Conservation (phyloP, 2,329 filamentous ascomycete genomes). For the Alternaria infectoria region DNA sequence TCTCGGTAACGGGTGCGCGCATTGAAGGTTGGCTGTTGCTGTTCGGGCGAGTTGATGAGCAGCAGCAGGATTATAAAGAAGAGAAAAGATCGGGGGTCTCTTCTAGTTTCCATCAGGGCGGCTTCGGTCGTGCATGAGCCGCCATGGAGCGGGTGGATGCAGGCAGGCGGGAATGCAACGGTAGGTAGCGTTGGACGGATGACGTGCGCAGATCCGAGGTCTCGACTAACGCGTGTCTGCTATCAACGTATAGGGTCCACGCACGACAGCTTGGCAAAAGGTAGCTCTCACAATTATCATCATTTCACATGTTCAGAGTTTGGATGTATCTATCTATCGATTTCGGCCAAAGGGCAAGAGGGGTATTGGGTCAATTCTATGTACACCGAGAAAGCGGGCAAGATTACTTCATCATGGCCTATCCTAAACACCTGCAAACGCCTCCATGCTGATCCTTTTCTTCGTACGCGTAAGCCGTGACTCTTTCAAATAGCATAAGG, state of each 20-base stretch:
- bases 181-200: neutral
- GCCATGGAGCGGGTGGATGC: constrained; percentile 31
- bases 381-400: constrained; percentile 27
- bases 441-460: constrained; percentile 17
- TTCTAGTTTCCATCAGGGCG: constrained; percentile 46
- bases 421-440: constrained; percentile 25
- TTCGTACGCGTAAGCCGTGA: constrained; percentile 14
- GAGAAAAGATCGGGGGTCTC: constrained; percentile 45
- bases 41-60: constrained; percentile 47
- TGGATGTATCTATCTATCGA: neutral
- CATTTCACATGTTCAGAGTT: neutral
- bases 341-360: constrained; percentile 27
- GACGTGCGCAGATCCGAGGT: constrained; percentile 10
- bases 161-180: neutral
- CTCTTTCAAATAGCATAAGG: constrained; percentile 4
- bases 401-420: constrained; percentile 21
- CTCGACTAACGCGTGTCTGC: neutral
- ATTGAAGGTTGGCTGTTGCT: constrained; percentile 42
- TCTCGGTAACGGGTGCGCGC: constrained; percentile 50
- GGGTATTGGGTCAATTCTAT: constrained; percentile 44
- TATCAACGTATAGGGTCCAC: neutral
- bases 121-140: constrained; percentile 25
- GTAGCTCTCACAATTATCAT: neutral
- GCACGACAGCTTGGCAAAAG: constrained; percentile 14
- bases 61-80: constrained; percentile 48